Conservation (phyloP, 768 basidiomycete species). For the Russula vinacea region DNA sequence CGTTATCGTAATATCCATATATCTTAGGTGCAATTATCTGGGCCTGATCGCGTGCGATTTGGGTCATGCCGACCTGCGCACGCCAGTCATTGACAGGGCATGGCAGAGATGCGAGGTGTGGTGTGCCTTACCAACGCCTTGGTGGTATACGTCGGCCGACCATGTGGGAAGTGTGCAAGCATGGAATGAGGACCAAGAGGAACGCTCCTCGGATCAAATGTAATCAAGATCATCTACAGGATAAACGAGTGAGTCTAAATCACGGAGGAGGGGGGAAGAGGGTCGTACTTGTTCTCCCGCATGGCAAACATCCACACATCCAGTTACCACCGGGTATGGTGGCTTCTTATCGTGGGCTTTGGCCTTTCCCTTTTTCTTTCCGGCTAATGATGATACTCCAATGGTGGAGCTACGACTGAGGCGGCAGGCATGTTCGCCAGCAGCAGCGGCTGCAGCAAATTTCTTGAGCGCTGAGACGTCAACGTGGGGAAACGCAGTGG, state of each 20-base stretch:
- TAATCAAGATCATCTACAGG: constrained; percentile 35
- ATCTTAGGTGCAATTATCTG: constrained; percentile 35
- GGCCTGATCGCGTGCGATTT: constrained; percentile 29
- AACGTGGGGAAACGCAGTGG: constrained; percentile 35
- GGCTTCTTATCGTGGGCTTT: constrained; percentile 22
- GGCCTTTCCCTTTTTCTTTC: constrained; percentile 19
- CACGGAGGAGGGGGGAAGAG: no score
- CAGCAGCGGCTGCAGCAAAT: constrained; percentile 34
- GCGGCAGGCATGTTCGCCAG: constrained; percentile 30
- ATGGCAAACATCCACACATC: constrained; percentile 34
- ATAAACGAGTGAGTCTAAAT: background rate
- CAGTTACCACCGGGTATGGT: constrained; percentile 30
- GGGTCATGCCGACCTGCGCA: constrained; percentile 36
- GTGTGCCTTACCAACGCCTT: constrained; percentile 34
- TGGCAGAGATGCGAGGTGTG: background rate
- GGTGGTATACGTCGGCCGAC: constrained; percentile 34
- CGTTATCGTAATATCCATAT: constrained; percentile 34
- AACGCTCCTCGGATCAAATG: constrained; percentile 33
- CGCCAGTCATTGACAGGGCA: constrained; percentile 1
- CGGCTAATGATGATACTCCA: constrained; percentile 12
- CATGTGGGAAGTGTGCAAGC: constrained; percentile 36
- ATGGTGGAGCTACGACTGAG: constrained; percentile 17
- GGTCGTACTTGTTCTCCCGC: constrained; percentile 35
- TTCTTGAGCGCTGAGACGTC: constrained; percentile 33
- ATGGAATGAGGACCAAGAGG: constrained; percentile 35